Percentiles rank a stretch among this genome's conserved stretches.
phyloP scores from a whole-genome alignment of 1,284 basidiomycete genomes.

The Ceraceosorus bombacis region DNA sequence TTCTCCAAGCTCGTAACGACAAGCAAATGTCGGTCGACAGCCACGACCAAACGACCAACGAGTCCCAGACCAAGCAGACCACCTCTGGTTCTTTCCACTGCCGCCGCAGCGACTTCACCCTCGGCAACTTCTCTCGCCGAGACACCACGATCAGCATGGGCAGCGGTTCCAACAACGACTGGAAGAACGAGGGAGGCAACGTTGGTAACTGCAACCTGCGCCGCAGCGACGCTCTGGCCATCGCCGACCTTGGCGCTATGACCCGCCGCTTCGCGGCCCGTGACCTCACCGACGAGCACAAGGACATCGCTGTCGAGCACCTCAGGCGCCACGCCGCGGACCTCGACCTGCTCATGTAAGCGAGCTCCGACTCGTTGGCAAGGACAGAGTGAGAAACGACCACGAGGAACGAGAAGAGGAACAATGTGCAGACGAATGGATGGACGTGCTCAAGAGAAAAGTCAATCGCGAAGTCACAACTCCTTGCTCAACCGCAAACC shows the following conservation, averaged over 20 bases:
- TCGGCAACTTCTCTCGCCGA: not conserved
- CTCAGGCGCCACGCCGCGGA: not conserved
- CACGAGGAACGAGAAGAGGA: too few species aligned
- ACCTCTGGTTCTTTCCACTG: not conserved
- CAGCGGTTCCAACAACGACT: not conserved
- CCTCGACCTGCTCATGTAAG: not conserved
- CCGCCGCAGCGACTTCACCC: not conserved
- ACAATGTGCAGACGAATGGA: too few species aligned
- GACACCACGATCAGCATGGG: not conserved
- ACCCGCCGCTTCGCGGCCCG: not conserved
- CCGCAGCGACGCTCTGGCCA: not conserved
- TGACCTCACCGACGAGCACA: not conserved
- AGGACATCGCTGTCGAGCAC: not conserved
- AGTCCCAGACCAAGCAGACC: not conserved
- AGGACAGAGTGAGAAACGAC: too few species aligned
- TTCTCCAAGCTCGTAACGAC: not conserved
- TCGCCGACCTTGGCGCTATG: not conserved
- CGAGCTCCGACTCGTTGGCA: not conserved
- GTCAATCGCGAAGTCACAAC: too few species aligned
- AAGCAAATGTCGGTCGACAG: not conserved
- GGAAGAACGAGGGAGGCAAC: not conserved
- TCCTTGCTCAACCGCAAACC: too few species aligned
- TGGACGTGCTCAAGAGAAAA: too few species aligned
- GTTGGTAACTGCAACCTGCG: not conserved
- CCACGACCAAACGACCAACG: not conserved